Conservation (phyloP, 208 protist species). For the Crithidia mellificae region DNA sequence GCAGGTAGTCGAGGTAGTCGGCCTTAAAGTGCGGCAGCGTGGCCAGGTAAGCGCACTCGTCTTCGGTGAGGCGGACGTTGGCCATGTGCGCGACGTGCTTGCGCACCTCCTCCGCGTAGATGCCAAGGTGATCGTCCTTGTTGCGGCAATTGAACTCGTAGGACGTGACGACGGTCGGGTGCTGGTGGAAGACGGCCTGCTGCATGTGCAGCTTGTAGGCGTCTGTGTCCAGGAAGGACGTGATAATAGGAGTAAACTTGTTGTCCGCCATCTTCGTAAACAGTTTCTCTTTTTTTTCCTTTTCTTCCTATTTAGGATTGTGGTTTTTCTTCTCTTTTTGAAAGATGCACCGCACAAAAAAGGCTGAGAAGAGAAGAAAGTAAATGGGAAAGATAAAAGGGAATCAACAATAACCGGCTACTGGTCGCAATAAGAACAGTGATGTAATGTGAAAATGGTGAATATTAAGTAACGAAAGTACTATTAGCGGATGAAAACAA, state of each 20-base stretch:
- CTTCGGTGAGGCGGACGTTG: conserved; percentile 51
- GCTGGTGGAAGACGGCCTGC: conserved; percentile 82
- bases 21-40: conserved; percentile 68
- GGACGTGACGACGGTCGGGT: conserved; percentile 42
- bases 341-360: too few species aligned
- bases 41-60: conserved; percentile 72
- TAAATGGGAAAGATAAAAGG: too few species aligned
- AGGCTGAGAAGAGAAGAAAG: too few species aligned
- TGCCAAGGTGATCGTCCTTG: conserved; percentile 69
- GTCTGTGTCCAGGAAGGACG: conserved; percentile 86
- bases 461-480: background rate
- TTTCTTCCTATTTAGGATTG: background rate
- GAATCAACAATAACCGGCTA: background rate
- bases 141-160: conserved; percentile 85
- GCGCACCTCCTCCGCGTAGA: conserved; percentile 60
- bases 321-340: too few species aligned
- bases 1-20: conserved; percentile 84
- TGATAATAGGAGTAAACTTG: conserved; percentile 65
- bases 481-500: background rate
- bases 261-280: conserved; percentile 35
- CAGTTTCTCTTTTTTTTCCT: conserved; percentile 1
- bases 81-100: conserved; percentile 61
- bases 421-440: background rate
- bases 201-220: conserved; percentile 92
- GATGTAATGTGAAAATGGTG: background rate